Evolutionary conservation across 2,329 filamentous ascomycete genomes (phyloP), one percentile per base, ranked within the genome.

Genomic region (Graphilbum sp.): DNA sequence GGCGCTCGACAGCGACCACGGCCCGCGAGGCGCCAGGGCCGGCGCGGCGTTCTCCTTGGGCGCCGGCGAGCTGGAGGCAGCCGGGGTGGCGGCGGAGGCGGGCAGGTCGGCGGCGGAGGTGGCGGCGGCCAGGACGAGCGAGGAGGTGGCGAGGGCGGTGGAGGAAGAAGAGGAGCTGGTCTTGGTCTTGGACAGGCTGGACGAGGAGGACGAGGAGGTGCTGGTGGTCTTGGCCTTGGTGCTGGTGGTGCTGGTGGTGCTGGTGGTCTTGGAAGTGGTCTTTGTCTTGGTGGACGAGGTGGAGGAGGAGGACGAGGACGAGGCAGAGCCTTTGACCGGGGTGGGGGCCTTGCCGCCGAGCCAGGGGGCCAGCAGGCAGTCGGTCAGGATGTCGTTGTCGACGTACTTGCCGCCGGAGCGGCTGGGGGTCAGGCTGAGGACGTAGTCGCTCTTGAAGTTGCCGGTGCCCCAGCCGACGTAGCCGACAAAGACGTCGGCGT

Each of bases 381-480:
- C 19, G 9, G 18, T 42, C 36, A 47, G 38, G n/a, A 47, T 20
- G 12, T 32, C 12, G 29, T 37, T 46, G 41, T 49, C 46, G 25
- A 34, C 37, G 15, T 38, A 47, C n/a, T 13, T 39, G 41, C 39
- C 32, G 30, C 33, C 6, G 16, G 21, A 17, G 11, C 29, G n/a
- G 18, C 41, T 48, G 3, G 52, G 51, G 16, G 49, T 50, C 49
- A 52, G 45, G 33, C 45, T 45, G 19, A 54, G 47, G 30, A 50
- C 42, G 34, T 54, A 54, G 8, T 43, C 43, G 21, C 32, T 20
- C 34, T 41, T 44, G 41, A 54, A 54, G 8, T 39, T 39, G 9
- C 52, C 52, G 7, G 52, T 52, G 0, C 46, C 45, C 52, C 52
- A 54, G 34, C 43, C 48, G 23, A 50, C 46, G 24, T 47, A 45